phyloP scores from a whole-genome alignment of 192 early-diverging fungal genomes.

The Fimicolochytrium jonesii region DNA sequence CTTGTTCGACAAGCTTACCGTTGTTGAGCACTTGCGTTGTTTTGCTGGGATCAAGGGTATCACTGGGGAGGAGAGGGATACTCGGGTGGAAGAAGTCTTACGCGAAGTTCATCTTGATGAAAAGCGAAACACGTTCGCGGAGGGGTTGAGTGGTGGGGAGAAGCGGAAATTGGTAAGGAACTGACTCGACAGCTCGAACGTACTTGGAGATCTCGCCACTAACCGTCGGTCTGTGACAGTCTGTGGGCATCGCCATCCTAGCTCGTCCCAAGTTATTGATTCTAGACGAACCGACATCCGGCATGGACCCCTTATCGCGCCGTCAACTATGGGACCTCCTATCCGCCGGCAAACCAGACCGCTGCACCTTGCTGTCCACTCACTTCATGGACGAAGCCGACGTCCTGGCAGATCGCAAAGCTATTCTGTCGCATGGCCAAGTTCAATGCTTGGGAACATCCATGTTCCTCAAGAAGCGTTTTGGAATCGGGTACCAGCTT shows the following conservation, averaged over 20 bases:
- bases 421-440: constrained; percentile 62
- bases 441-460: constrained; percentile 60
- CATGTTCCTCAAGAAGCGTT: constrained; percentile 62
- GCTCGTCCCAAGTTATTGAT: constrained; percentile 59
- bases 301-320: constrained; percentile 64
- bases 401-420: constrained; percentile 52
- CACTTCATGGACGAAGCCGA: constrained; percentile 76
- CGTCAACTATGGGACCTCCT: constrained; percentile 57
- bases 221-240: too few relatives aligned
- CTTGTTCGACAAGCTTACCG: constrained; percentile 61
- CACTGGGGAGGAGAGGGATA: constrained; percentile 26
- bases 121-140: constrained; percentile 11
- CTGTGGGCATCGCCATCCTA: constrained; percentile 61
- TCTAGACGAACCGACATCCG: constrained; percentile 55
- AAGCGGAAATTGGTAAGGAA: constrained; percentile 70
- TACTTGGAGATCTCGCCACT: too few relatives aligned
- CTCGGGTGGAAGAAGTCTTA: constrained; percentile 33
- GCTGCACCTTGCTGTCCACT: constrained; percentile 49
- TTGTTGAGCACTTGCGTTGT: constrained; percentile 54
- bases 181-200: too few relatives aligned
- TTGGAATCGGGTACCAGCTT: constrained; percentile 62
- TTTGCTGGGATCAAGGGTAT: constrained; percentile 65
- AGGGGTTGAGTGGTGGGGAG: constrained; percentile 44
- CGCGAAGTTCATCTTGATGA: constrained; percentile 20
- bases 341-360: constrained; percentile 49